Evolutionary conservation across 108 stramenopile genomes (phyloP), one percentile per base, ranked within the genome.

Genomic region (Nitzschia inconspicua): DNA sequence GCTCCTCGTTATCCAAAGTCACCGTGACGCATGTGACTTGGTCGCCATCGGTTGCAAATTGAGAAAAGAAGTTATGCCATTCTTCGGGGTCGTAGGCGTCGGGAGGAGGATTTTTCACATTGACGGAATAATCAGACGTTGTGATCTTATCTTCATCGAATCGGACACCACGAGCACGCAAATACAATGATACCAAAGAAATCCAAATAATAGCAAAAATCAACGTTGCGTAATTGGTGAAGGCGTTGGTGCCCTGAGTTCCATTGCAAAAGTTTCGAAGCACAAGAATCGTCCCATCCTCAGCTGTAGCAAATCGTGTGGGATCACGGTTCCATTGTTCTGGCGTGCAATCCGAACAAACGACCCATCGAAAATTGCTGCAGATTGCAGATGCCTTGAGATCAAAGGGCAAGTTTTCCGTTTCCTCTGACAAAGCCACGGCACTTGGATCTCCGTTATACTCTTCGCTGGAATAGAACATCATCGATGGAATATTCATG

Each of bases 31-130:
- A 39, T 11, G 82, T 82, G 10, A 94, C 88, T 26, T 65, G 60
- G 40, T 78, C 63, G 41, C 84, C 72, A 19, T 74, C 72, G 2
- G 39, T 47, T 19, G 67, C 59, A 50, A 76, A 94, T 41, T 74
- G 70, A 20, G 55, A 47, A 65, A 89, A 89, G 70, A 89, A 93
- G 31, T 69, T 65, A 23, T 60, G 42, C 87, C 88, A 94, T 57
- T 86, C 87, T 20, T 94, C 83, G 6, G 83, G 74, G 65, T 89
- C 82, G 31, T 42, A 47, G 0, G 93, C 89, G 60, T 85, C 79
- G 3, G 67, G 60, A 19, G 84, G 85, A 9, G 93, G 93, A 68
- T 94, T 89, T 5, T 46, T 48, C 8, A 94, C 87, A 7, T 73
- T 50, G 10, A 94, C 51, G 27, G 76, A 73, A 65, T 94, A 94